These are phyloP conservation scores for Botrytis fragariae DNA, from an alignment of 2,329 filamentous ascomycete species.

Conservation along the genomic window DNA sequence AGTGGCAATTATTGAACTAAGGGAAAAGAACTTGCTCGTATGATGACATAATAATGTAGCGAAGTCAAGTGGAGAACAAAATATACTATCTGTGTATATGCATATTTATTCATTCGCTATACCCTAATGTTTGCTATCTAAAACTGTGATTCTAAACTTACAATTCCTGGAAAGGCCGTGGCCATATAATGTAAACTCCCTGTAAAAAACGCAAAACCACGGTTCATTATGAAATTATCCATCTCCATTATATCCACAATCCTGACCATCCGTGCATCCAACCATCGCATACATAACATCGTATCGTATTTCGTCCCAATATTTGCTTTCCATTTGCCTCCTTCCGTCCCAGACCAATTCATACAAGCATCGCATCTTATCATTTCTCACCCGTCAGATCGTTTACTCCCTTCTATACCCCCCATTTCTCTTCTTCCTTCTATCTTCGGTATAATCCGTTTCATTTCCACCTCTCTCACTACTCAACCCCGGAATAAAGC, in stretches of 20 bases:
- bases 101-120: conserved; percentile 1
- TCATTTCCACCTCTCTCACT: conserved; percentile 25
- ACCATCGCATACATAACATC: background rate
- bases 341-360: background rate
- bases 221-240: conserved; percentile 3
- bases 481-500: conserved; percentile 38
- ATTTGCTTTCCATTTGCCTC: background rate
- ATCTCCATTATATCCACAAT: conserved; percentile 1
- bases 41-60: background rate
- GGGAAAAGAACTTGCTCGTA: background rate
- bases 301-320: conserved; percentile 6
- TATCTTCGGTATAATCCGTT: conserved; percentile 36
- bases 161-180: conserved; percentile 6
- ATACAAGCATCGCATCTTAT: background rate
- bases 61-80: background rate
- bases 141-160: background rate
- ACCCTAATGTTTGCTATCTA: background rate
- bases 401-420: conserved; percentile 20
- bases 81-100: background rate
- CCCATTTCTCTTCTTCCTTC: conserved; percentile 32
- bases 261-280: background rate
- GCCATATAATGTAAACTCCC: conserved; percentile 6
- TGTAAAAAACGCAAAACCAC: background rate
- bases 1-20: background rate
- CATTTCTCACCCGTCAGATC: background rate